Conservation (phyloP, 305 asterid genomes). For the Petunia hybrid region DNA sequence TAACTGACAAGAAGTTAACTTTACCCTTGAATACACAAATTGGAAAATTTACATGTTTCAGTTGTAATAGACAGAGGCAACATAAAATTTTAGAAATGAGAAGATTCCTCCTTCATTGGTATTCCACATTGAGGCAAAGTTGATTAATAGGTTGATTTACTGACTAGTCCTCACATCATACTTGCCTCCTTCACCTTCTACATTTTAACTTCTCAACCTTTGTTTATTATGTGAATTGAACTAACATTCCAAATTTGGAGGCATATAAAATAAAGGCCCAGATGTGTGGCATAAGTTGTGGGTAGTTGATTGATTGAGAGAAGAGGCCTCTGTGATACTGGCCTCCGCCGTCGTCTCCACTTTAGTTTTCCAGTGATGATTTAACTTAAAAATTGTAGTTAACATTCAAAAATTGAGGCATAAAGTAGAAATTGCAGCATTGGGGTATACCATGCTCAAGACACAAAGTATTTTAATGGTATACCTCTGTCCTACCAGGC, state of each 20-base stretch:
- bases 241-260: too few relatives aligned
- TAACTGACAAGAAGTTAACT: too few relatives aligned
- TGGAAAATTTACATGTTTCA: too few relatives aligned
- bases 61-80: too few relatives aligned
- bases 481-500: constrained; percentile 45
- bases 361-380: not conserved
- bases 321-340: too few relatives aligned
- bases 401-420: not conserved
- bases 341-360: too few relatives aligned
- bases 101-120: too few relatives aligned
- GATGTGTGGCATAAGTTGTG: too few relatives aligned
- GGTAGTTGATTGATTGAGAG: too few relatives aligned
- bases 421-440: not conserved
- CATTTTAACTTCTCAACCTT: not conserved
- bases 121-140: not conserved
- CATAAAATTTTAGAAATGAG: too few relatives aligned
- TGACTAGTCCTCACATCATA: not conserved
- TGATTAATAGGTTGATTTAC: not conserved
- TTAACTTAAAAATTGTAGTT: not conserved
- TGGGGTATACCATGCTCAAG: not conserved
- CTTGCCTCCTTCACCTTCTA: not conserved
- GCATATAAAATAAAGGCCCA: too few relatives aligned
- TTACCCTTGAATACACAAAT: too few relatives aligned
- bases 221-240: not conserved
- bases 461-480: constrained; percentile 2